Evolutionary conservation across 148 eudicot species (phyloP).

Genomic region (Camellia japonica): DNA sequence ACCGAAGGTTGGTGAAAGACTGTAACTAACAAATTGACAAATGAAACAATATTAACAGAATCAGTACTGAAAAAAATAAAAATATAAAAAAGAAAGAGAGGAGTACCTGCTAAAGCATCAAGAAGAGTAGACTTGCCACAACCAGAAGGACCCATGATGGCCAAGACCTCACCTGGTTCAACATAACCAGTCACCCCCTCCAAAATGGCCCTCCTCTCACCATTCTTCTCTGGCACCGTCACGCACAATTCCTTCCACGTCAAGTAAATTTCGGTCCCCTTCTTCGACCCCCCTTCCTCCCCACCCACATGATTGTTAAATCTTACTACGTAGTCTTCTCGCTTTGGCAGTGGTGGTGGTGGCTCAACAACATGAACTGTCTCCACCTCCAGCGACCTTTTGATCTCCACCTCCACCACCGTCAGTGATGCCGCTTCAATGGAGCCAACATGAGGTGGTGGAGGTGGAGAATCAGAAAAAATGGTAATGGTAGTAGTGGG

Average conservation of each 20-base stretch:
- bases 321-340: neutral
- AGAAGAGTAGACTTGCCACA: constrained; percentile 59
- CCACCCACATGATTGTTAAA: neutral
- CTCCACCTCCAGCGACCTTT: neutral
- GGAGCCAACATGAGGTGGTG: neutral
- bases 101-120: constrained; percentile 47
- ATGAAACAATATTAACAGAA: too few relatives aligned
- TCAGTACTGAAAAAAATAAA: too few relatives aligned
- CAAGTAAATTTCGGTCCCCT: constrained; percentile 22
- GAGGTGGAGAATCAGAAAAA: neutral
- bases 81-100: too few relatives aligned
- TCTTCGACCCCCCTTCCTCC: neutral
- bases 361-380: neutral
- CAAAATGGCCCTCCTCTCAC: constrained; percentile 26
- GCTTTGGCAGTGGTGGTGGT: neutral
- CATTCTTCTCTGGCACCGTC: constrained; percentile 23
- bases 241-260: constrained; percentile 55
- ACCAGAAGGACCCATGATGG: constrained; percentile 67
- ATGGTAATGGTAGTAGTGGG: neutral
- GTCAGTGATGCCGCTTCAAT: neutral
- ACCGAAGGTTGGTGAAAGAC: too few relatives aligned
- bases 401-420: neutral
- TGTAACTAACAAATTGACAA: too few relatives aligned
- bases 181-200: constrained; percentile 39
- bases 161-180: constrained; percentile 44